Conservation (phyloP, 768 basidiomycete genomes). For the Agaricus subrufescens region DNA sequence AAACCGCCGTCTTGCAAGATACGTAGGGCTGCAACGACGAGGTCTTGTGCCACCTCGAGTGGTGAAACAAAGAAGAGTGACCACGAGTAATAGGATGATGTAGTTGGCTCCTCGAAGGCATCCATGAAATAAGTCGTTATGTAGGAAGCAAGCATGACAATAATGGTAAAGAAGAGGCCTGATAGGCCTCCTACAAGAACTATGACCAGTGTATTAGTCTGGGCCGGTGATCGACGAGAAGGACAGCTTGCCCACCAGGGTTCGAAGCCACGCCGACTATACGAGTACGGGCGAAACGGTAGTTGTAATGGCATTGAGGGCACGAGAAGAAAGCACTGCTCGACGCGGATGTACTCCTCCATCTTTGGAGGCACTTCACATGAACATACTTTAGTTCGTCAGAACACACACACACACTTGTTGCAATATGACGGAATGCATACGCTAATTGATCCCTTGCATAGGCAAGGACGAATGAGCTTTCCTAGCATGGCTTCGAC, state of each 20-base stretch:
- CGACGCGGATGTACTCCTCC: slow-evolving; percentile 63
- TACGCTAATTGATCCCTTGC: slow-evolving; percentile 73
- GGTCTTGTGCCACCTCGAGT: slow-evolving; percentile 51
- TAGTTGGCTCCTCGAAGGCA: slow-evolving; percentile 50
- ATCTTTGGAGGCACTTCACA: slow-evolving; percentile 69
- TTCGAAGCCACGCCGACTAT: slow-evolving; percentile 75
- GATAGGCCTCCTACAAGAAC: slow-evolving; percentile 63
- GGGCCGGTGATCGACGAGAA: not conserved
- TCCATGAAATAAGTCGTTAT: slow-evolving; percentile 63
- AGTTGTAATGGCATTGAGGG: slow-evolving; percentile 75
- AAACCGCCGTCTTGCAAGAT: slow-evolving; percentile 56
- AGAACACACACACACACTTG: slow-evolving; percentile 11
- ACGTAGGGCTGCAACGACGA: slow-evolving; percentile 58
- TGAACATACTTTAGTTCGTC: slow-evolving; percentile 59
- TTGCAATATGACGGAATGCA: slow-evolving; percentile 14
- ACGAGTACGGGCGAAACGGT: slow-evolving; percentile 70
- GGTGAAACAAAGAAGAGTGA: slow-evolving; percentile 46
- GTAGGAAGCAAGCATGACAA: slow-evolving; percentile 68
- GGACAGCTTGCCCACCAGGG: slow-evolving; percentile 43
- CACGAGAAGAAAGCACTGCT: slow-evolving; percentile 72
- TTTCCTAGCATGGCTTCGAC: slow-evolving; percentile 61
- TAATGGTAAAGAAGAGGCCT: slow-evolving; percentile 52
- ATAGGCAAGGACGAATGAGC: slow-evolving; percentile 78
- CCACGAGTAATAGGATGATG: slow-evolving; percentile 29
- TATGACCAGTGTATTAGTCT: slow-evolving; percentile 22